These are phyloP conservation scores for Teratosphaeria viscida DNA, from an alignment of 2,329 filamentous ascomycete genomes.

Conservation along the genomic window DNA sequence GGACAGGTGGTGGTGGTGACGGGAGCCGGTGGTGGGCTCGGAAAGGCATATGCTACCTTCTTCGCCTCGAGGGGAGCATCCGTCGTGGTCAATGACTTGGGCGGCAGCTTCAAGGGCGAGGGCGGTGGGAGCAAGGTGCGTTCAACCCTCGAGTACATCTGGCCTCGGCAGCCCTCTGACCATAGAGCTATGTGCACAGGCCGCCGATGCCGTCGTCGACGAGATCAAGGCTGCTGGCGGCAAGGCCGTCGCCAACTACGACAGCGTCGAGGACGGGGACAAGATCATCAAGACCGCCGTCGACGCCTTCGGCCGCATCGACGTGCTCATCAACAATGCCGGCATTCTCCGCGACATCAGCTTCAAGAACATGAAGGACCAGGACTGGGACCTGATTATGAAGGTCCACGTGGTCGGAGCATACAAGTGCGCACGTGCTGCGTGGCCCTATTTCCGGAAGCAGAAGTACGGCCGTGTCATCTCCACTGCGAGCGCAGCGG, in stretches of 20 bases:
- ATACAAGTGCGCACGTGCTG: slow-evolving; percentile 90
- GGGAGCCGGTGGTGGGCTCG: slow-evolving; percentile 71
- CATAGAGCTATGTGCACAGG: slow-evolving; percentile 36
- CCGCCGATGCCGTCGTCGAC: slow-evolving; percentile 71
- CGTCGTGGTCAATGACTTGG: slow-evolving; percentile 94
- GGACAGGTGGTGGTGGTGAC: slow-evolving; percentile 84
- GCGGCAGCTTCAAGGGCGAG: slow-evolving; percentile 86
- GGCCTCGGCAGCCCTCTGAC: background rate
- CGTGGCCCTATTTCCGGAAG: slow-evolving; percentile 96
- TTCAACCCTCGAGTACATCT: background rate
- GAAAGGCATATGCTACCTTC: slow-evolving; percentile 76
- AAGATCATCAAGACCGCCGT: slow-evolving; percentile 87
- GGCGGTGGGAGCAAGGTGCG: slow-evolving; percentile 74
- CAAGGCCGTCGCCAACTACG: slow-evolving; percentile 96
- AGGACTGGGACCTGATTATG: slow-evolving; percentile 93
- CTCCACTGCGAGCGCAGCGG: slow-evolving; percentile 93
- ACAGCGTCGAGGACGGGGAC: slow-evolving; percentile 86
- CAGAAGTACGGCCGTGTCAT: slow-evolving; percentile 97
- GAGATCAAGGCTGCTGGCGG: slow-evolving; percentile 81
- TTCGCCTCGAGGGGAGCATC: slow-evolving; percentile 86
- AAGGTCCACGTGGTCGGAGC: slow-evolving; percentile 85
- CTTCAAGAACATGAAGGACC: slow-evolving; percentile 98
- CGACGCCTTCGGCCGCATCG: slow-evolving; percentile 71
- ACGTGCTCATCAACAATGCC: slow-evolving; percentile 95
- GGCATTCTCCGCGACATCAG: slow-evolving; percentile 89